Evolutionary conservation across 1,284 basidiomycete species (phyloP), one percentile per base, ranked within the genome.

Genomic region (Rhizoctonia solani): DNA sequence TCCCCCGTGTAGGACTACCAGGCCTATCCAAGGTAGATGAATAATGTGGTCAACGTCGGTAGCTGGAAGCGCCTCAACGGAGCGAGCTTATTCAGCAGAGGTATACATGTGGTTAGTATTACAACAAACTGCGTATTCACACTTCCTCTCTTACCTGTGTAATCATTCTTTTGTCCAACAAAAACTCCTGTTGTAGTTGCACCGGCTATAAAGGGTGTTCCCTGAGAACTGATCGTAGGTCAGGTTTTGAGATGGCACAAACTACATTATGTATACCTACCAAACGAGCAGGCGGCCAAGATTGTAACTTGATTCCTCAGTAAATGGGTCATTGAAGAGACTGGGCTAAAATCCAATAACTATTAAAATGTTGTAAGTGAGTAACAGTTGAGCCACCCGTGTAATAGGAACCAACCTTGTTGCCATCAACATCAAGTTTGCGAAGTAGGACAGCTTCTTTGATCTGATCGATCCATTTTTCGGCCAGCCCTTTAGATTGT

Each of bases 381-480:
- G 37, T 39, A 39, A n/a, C n/a, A n/a, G n/a, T n/a, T n/a, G n/a
- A n/a, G n/a, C n/a, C n/a, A n/a, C n/a, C n/a, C 78, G 75, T 54
- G 80, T 71, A 52, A 83, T 80, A 76, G 91, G 90, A 70, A 81
- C 79, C 8, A 71, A 89, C 89, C 85, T 85, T 85, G 72, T 89
- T 91, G 16, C 80, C 81, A 56, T 91, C 90, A 68, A 85, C 83
- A 55, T 83, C 77, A 13, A 80, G 85, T 71, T 81, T 81, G 69
- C 87, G 79, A 4, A 92, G 77, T 1, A 78, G 83, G 29, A 88
- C 78, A 3, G 87, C 81, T 70, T 89, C 81, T 5, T 81, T 75
- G 25, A 92, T 78, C 5, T 79, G 79, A 19, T 79, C 78, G 16
- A 82, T 70, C 90, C 89, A 92, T 70, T 82, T 84, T 71, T 80